These are phyloP conservation scores for Blumeria graminis DNA, from an alignment of 2,329 filamentous ascomycete genomes.

Conservation along the genomic window DNA sequence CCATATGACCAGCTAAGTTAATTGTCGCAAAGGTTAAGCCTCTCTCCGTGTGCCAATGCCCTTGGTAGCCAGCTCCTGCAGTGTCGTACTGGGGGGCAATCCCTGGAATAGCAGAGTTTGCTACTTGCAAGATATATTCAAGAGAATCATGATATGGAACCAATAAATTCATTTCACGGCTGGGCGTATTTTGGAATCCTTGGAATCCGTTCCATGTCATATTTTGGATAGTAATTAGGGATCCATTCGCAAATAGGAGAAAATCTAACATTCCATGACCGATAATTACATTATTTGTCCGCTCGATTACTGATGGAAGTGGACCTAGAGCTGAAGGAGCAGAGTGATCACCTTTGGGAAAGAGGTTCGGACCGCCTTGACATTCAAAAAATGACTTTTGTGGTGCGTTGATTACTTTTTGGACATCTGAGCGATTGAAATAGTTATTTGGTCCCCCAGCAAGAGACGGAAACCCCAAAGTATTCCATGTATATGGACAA, in stretches of 20 bases:
- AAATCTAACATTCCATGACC: conserved; percentile 37
- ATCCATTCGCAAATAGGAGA: conserved; percentile 37
- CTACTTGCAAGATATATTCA: conserved; percentile 21
- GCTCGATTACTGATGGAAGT: conserved; percentile 34
- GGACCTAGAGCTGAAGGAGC: conserved; percentile 24
- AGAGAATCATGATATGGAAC: conserved; percentile 22
- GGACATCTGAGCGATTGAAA: conserved; percentile 36
- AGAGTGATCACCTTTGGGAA: conserved; percentile 22
- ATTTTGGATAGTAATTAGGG: conserved; percentile 40
- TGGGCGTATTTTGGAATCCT: conserved; percentile 27
- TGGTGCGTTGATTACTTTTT: conserved; percentile 33
- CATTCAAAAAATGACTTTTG: conserved; percentile 27
- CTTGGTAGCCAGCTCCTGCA: conserved; percentile 16
- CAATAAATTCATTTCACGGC: conserved; percentile 8
- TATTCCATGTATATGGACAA: conserved; percentile 12
- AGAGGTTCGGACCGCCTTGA: conserved; percentile 20
- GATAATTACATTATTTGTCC: conserved; percentile 33
- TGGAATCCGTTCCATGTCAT: conserved; percentile 45
- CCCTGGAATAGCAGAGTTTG: conserved; percentile 5
- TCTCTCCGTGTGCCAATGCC: conserved; percentile 33
- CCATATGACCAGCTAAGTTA: conserved; percentile 28
- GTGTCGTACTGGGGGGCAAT: conserved; percentile 8
- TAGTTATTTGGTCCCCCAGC: conserved; percentile 30
- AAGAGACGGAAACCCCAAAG: conserved; percentile 20
- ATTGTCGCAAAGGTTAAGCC: conserved; percentile 36